Base-by-base conservation (phyloP, 441 rosid genomes). In the Kokia cookei region DNA sequence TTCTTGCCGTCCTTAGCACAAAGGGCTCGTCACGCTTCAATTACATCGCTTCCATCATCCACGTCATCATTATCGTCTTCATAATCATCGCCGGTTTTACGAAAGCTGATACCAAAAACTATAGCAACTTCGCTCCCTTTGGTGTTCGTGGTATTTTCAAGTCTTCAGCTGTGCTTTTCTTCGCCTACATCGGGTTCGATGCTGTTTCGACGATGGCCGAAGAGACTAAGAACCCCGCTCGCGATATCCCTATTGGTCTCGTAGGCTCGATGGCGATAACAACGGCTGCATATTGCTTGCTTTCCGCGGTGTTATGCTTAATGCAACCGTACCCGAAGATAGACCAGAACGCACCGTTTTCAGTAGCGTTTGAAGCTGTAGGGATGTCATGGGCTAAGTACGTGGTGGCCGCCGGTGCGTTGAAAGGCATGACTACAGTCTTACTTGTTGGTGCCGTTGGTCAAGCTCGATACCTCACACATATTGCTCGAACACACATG, bases 361-460 rank as follows among this genome's bases (percentile, higher is more conserved):
- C 97, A 0, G 89, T 90, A 5, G 97, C 97, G 8, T 92, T 92
- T 53, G 64, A 87, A 2, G 81, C 81, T 0, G 91, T 82, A 1
- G 97, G 97, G 40, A 66, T 69, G 93, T 76, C 75, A 27, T 92
- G 97, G 97, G 97, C 95, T 35, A 92, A 92, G 81, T 92, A 92
- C 73, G 50, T 92, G 0, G 97, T 92, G 0, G 97, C 97, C 0
- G 81, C 81, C 0, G 97, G 97, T 26, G 97, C 97, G 1, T 77
- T 92, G 13, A 79, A 92, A 79, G 95, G 97, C 45, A 92, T 92
- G 97, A 87, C 97, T 7, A 90, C 97, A 0, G 97, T 83, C 27
- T 72, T 92, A 29, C 88, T 92, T 0, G 93, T 87, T 1, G 74
- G 83, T 14, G 93, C 91, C 0, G 88, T 92, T 0, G 97, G 95